Conservation (phyloP, 306 rosid genomes). For the Cicer cuneatum region DNA sequence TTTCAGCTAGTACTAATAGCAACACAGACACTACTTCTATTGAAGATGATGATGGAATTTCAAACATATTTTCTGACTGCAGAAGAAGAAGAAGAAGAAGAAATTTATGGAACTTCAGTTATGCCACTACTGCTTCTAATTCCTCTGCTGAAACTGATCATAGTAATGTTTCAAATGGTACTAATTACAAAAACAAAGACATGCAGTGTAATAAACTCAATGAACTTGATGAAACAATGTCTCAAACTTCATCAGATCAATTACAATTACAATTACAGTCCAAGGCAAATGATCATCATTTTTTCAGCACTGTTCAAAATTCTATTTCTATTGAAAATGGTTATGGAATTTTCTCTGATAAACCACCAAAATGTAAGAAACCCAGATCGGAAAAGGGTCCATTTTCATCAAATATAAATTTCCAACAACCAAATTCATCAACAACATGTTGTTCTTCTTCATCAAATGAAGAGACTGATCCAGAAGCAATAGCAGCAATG, state of each 20-base stretch:
- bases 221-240: constrained; percentile 50
- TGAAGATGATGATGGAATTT: constrained; percentile 56
- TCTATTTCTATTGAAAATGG: constrained; percentile 50
- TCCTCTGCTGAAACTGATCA: constrained; percentile 63
- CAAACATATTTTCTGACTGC: constrained; percentile 62
- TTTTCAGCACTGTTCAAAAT: constrained; percentile 40
- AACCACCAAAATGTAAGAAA: constrained; percentile 63
- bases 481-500: constrained; percentile 90
- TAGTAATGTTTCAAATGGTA: constrained; percentile 46
- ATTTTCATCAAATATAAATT: constrained; percentile 72
- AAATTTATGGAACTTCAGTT: constrained; percentile 64
- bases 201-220: constrained; percentile 31
- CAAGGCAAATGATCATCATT: no score
- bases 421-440: constrained; percentile 72
- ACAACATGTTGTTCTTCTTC: constrained; percentile 49
- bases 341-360: constrained; percentile 56
- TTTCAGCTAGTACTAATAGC: constrained; percentile 49
- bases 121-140: constrained; percentile 46
- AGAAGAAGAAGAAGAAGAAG: constrained; percentile 39
- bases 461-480: constrained; percentile 68
- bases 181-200: constrained; percentile 25
- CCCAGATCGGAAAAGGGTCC: constrained; percentile 63
- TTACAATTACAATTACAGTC: background rate
- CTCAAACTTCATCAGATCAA: constrained; percentile 52
- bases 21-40: constrained; percentile 45